Evolutionary conservation across 495 filamentous ascomycete genomes (phyloP).

Genomic region (Hyphodiscus hymeniophilus): DNA sequence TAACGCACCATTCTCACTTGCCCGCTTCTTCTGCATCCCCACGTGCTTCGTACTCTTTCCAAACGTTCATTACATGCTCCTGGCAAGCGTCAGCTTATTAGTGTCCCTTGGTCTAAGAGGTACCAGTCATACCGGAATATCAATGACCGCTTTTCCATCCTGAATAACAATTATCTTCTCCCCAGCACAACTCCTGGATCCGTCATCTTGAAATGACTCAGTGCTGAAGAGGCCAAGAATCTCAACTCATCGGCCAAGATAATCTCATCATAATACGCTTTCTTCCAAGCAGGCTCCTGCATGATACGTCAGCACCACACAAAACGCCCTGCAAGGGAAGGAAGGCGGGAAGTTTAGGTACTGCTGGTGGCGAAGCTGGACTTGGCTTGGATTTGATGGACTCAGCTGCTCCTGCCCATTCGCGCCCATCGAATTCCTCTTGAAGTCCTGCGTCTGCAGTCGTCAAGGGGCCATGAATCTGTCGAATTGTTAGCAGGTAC

Average conservation of each 20-base stretch:
- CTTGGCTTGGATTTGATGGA: too few species aligned
- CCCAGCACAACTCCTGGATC: conserved; percentile 8
- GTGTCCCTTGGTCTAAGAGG: too few species aligned
- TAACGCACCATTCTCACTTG: neutral
- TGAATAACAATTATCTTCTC: conserved; percentile 17
- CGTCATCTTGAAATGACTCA: conserved; percentile 9
- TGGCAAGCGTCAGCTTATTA: too few species aligned
- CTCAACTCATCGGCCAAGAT: conserved; percentile 15
- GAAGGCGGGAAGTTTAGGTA: too few species aligned
- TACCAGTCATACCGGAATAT: neutral
- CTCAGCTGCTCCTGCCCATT: neutral
- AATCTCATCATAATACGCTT: conserved; percentile 13
- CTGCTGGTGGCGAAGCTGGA: too few species aligned
- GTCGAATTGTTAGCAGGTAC: neutral
- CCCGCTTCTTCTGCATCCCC: neutral
- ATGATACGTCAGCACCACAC: neutral
- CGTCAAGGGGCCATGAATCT: neutral
- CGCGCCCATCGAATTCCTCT: neutral
- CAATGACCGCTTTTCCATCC: conserved; percentile 9
- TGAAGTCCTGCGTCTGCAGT: neutral
- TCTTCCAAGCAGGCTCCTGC: neutral
- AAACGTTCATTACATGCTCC: neutral
- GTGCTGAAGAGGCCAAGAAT: conserved; percentile 11
- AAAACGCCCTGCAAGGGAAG: neutral
- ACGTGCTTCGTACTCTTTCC: neutral